Evolutionary conservation across 495 filamentous ascomycete genomes (phyloP), one percentile per base, ranked within the genome.

Genomic region (Margaritispora aquatica): DNA sequence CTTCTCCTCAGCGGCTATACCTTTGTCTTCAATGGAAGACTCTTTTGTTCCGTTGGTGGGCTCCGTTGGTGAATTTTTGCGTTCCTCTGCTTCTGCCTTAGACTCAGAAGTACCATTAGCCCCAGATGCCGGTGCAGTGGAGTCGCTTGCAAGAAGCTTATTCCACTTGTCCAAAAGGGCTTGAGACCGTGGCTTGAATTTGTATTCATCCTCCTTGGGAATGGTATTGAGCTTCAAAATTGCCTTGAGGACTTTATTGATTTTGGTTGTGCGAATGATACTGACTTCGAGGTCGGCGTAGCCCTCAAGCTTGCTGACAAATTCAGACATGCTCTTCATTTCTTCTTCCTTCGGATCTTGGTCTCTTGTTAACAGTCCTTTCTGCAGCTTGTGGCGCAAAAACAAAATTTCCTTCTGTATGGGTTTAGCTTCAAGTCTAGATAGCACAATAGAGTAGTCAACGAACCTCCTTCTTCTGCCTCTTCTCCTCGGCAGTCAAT

Each of bases 241-340:
- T 41, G 84, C 89, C 74, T 90, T 92, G 49, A 96, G 78, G 9
- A 97, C 92, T 74, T 96, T 96, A 80, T 96, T 89, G 72, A 96
- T 95, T 77, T 96, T 96, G 31, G 92, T 96, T 4, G 70, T 73
- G 51, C 85, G 80, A 64, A 97, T 95, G 63, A 96, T 93, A 63
- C 81, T 83, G 15, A 88, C 88, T 62, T 96, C 92, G 21, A 96
- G 80, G 55, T 95, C 89, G 1, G 80, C 74, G 66, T 88, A 84
- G 2, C 73, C 81, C 70, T 97, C 92, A 4, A 97, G 80, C 69
- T 92, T 90, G 26, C 75, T 79, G 49, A 96, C 77, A 69, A 85
- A 92, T 19, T 85, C 83, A 8, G 87, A 85, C 90, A 96, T 95
- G 11, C 71, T 65, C 29, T 80, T 80, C 92, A 96, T 96, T 69